Evolutionary conservation across 495 filamentous ascomycete species (phyloP).

Genomic region (Aspergillus heteromorphus): DNA sequence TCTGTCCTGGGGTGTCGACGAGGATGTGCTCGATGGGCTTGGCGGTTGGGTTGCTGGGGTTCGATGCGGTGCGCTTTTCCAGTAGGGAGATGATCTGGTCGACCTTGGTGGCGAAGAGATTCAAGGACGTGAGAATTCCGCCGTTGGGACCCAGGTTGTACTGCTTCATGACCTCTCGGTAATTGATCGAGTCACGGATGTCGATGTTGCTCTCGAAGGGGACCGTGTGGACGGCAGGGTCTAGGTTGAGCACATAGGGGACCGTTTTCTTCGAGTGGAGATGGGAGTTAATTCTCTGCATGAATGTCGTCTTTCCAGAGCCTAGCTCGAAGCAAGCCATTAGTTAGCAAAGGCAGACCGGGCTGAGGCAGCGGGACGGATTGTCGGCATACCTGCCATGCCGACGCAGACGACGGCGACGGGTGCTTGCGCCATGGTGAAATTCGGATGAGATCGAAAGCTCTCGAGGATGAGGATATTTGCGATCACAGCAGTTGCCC

Average conservation of each 20-base stretch:
- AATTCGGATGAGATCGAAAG: background rate
- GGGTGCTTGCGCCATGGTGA: conserved; percentile 44
- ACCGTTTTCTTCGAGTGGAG: conserved; percentile 68
- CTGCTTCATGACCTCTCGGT: conserved; percentile 99
- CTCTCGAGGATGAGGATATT: background rate
- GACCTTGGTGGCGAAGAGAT: conserved; percentile 95
- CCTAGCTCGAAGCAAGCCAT: conserved; percentile 40
- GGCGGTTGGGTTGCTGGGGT: conserved; percentile 52
- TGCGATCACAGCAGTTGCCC: no score
- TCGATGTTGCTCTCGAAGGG: conserved; percentile 99
- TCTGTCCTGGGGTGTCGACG: conserved; percentile 94
- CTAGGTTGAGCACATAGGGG: conserved; percentile 95
- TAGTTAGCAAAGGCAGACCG: background rate
- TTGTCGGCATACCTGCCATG: conserved; percentile 67
- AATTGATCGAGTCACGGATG: conserved; percentile 97
- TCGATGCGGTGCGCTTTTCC: conserved; percentile 75
- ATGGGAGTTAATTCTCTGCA: conserved; percentile 93
- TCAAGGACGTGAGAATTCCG: conserved; percentile 92
- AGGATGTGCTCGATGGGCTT: conserved; percentile 78
- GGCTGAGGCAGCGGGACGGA: background rate
- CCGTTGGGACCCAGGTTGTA: conserved; percentile 98
- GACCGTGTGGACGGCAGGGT: conserved; percentile 89
- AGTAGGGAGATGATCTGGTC: conserved; percentile 87
- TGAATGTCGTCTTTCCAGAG: conserved; percentile 97
- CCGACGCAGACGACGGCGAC: conserved; percentile 89